Evolutionary conservation across 2,329 filamentous ascomycete genomes (phyloP), one percentile per base, ranked within the genome.

Genomic region (Cercospora canescens): DNA sequence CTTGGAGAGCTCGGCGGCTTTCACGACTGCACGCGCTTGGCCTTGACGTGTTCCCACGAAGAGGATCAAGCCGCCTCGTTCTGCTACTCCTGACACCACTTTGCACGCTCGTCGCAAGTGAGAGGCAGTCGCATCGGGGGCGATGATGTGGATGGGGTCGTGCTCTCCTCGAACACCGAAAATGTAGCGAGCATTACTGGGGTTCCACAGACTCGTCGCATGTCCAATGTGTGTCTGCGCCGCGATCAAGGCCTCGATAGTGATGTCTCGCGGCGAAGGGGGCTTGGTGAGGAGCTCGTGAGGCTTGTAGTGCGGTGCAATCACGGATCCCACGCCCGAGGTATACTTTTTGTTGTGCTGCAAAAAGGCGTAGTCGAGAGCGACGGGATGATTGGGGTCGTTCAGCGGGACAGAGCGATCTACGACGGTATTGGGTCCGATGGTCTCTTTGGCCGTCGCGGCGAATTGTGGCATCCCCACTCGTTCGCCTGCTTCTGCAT

Each of bases 71-170:
- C 95, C 95, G 50, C 91, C 95, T 62, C 88, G 84, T 76, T 90
- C 90, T 7, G 93, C 87, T 1, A 98, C 92, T 76, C 93, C 93
- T 75, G 94, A 89, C 1, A 98, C 93, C 4, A 99, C 89, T 73
- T 94, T 91, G n/a, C 93, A 93, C 4, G 95, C 94, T 59, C 95
- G 89, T n/a, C 94, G 89, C 63, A 99, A 86, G 80, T 98, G 90
- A 16, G 93, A 90, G 14, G 93, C 93, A 34, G 92, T 98, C 67
- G 88, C 86, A 77, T 99, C 95, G 3, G 98, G 88, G 9, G 90
- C 91, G 79, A 99, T 97, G 77, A 99, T 93, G 64, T 77, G 75
- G 18, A 77, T 76, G 7, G 75, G 73, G 28, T 97, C 94, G 67
- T 96, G 89, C 16, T 91, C 93, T 72, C 95, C 87, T 52, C 95